Evolutionary conservation across 345 rosid species (phyloP).

Genomic region (Citrus cavaleriei): DNA sequence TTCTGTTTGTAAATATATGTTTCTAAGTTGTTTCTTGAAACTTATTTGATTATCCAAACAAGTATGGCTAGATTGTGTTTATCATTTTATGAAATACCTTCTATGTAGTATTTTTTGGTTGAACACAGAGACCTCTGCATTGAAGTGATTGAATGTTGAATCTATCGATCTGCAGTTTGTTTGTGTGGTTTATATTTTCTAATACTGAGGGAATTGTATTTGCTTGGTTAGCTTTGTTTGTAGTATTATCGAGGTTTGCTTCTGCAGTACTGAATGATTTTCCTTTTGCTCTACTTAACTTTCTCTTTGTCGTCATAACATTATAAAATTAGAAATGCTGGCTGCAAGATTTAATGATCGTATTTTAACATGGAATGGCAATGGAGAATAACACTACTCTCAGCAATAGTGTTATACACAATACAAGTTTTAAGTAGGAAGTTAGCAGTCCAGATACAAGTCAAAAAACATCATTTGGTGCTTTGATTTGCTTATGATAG

Average conservation of each 20-base stretch:
- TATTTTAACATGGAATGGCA: background rate
- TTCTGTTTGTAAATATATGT: background rate
- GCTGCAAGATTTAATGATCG: background rate
- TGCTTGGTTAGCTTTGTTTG: background rate
- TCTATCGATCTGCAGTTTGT: background rate
- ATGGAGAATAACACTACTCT: background rate
- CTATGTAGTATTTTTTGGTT: background rate
- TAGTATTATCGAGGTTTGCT: background rate
- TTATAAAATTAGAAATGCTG: background rate
- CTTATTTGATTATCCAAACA: background rate
- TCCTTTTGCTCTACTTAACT: background rate
- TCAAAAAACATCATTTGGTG: background rate
- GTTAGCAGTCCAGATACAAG: background rate
- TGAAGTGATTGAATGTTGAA: background rate
- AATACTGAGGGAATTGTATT: background rate
- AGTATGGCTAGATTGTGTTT: background rate
- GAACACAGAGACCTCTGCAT: background rate
- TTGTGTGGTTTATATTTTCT: background rate
- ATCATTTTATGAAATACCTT: background rate
- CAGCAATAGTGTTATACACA: background rate
- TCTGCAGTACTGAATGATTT: background rate
- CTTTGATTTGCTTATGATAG: background rate
- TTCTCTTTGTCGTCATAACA: background rate
- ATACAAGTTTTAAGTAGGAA: background rate
- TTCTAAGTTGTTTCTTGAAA: background rate